Evolutionary conservation across 2,329 filamentous ascomycete species (phyloP), one percentile per base, ranked within the genome.

Genomic region (Polytolypa hystricis): DNA sequence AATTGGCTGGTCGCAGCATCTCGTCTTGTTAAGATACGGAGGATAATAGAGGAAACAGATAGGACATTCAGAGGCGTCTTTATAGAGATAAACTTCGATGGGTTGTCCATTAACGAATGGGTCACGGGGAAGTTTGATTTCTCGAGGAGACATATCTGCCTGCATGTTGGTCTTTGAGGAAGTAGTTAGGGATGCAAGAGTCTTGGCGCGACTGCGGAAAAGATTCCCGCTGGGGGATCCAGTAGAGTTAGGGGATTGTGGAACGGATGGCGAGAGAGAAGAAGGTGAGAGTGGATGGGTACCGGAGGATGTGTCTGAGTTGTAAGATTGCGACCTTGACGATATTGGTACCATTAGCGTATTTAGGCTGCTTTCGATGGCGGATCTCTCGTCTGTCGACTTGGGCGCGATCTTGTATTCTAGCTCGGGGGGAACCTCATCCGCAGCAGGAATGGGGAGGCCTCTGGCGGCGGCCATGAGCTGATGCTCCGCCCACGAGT

Each of bases 21-120:
- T 73, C 0, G 91, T 98, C 46, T 79, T 81, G 62, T 98, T 98
- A 19, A 98, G 70, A 54, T 93, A 93, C 3, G 86, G 86, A 0
- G 91, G 91, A 48, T 96, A 98, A 49, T 86, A 93, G 36, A 96
- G 69, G 56, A 96, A 94, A 65, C 91, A 98, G 43, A 98, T 94
- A 4, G 91, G 89, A 51, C 91, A 98, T 56, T 98, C 91, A 5
- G 69, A 65, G 3, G 85, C 81, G 47, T 93, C 78, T 57, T 94
- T 94, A 68, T 98, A 98, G 1, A 98, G 66, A 46, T 84, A 89
- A 1, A 87, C 89, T 60, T 96, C 91, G 30, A 96, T 70, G 1
- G 83, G 82, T 49, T 94, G 85, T n/a, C 91, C 89, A 48, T 96
- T 94, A 30, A 96, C 83, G 50, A 82, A 89, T 0, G 84, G 83